Conservation (phyloP, 2,329 filamentous ascomycete genomes). For the Onygena corvina region DNA sequence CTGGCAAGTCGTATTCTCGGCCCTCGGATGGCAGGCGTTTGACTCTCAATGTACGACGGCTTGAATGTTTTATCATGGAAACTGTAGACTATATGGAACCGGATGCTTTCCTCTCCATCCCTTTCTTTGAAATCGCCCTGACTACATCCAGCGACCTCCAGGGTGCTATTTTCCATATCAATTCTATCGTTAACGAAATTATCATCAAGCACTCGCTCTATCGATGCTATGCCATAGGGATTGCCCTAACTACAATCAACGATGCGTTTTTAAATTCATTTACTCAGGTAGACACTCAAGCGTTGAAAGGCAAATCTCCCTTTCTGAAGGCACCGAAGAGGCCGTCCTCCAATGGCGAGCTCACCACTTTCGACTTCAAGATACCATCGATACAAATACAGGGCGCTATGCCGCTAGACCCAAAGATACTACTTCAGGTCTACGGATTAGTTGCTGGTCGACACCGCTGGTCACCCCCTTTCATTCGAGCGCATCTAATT, state of each 20-base stretch:
- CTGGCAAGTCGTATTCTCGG: slow-evolving; percentile 29
- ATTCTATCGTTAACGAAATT: slow-evolving; percentile 66
- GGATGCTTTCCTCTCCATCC: slow-evolving; percentile 75
- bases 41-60: slow-evolving; percentile 64
- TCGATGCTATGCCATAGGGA: slow-evolving; percentile 76
- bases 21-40: slow-evolving; percentile 68
- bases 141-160: slow-evolving; percentile 76
- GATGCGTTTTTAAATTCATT: slow-evolving; percentile 45
- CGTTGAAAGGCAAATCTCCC: not conserved
- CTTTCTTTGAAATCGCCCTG: slow-evolving; percentile 74
- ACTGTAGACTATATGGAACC: slow-evolving; percentile 70
- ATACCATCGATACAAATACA: slow-evolving; percentile 76
- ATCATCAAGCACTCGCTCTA: slow-evolving; percentile 85
- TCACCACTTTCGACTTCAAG: slow-evolving; percentile 72
- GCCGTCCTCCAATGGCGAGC: slow-evolving; percentile 40
- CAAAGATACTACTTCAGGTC: slow-evolving; percentile 80
- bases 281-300: not conserved
- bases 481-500: slow-evolving; percentile 61
- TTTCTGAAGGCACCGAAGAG: slow-evolving; percentile 7
- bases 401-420: slow-evolving; percentile 75
- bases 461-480: slow-evolving; percentile 79
- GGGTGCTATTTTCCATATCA: slow-evolving; percentile 76
- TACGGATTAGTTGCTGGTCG: slow-evolving; percentile 71
- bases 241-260: slow-evolving; percentile 64
- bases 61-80: slow-evolving; percentile 87